Conservation (phyloP, 2,329 filamentous ascomycete genomes). For the Emergomyces africanus region DNA sequence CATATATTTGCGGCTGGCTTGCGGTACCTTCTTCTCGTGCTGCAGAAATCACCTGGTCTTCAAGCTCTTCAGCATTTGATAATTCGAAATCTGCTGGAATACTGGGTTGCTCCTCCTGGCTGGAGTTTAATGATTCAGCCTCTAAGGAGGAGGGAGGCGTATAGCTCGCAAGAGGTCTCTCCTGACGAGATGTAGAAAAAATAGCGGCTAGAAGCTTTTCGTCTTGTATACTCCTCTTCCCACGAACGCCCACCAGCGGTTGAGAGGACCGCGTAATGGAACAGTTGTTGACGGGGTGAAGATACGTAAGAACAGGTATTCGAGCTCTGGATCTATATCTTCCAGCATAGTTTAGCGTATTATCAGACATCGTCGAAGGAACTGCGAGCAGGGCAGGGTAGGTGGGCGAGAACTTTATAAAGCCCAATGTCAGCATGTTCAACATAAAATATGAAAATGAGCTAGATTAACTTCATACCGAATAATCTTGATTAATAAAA, state of each 20-base stretch:
- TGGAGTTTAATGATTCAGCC: conserved; percentile 33
- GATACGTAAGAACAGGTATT: conserved; percentile 80
- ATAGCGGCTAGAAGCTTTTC: conserved; percentile 88
- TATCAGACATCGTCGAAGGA: conserved; percentile 86
- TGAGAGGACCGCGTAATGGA: conserved; percentile 93
- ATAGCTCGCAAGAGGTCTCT: conserved; percentile 29
- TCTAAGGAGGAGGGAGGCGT: conserved; percentile 27
- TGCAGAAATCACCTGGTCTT: conserved; percentile 52
- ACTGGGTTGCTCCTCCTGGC: conserved; percentile 40
- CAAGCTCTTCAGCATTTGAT: conserved; percentile 51
- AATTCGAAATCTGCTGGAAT: conserved; percentile 37
- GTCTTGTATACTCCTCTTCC: conserved; percentile 88
- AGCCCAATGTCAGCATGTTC: conserved; percentile 10
- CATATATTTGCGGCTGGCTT: conserved; percentile 59
- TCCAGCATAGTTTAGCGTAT: conserved; percentile 84
- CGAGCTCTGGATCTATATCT: conserved; percentile 78
- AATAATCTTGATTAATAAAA: conserved; percentile 77
- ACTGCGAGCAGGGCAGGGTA: conserved; percentile 80
- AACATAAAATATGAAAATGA: conserved; percentile 3
- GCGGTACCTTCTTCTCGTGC: conserved; percentile 47
- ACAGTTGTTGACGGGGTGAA: conserved; percentile 95
- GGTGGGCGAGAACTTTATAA: conserved; percentile 63
- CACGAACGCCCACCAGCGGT: conserved; percentile 71
- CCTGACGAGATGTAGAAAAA: conserved; percentile 58
- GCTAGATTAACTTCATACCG: conserved; percentile 28